phyloP scores from a whole-genome alignment of 148 eudicot genomes.

The Vaccinium darrowii region DNA sequence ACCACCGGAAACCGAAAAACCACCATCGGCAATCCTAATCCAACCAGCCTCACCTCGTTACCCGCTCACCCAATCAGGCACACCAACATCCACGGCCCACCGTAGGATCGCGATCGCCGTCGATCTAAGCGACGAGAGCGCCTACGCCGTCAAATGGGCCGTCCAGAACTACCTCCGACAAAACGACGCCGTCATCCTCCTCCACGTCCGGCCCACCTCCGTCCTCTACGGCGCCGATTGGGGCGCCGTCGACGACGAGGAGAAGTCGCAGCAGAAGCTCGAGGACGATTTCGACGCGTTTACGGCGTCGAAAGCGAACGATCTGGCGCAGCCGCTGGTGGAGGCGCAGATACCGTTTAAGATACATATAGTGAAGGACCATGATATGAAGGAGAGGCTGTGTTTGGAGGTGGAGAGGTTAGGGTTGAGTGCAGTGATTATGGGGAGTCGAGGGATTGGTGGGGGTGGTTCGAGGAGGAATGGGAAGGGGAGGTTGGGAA shows the following conservation, averaged over 20 bases:
- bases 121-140: conserved; percentile 65
- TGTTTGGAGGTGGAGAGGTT: conserved; percentile 69
- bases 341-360: conserved; percentile 50
- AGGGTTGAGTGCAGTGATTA: conserved; percentile 59
- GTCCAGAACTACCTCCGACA: conserved; percentile 69
- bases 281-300: conserved; percentile 57
- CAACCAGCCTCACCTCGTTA: conserved; percentile 50
- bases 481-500: conserved; percentile 41
- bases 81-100: conserved; percentile 29
- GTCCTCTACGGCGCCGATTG: conserved; percentile 74
- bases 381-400: conserved; percentile 69
- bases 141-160: conserved; percentile 60
- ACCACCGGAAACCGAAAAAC: conserved; percentile 19
- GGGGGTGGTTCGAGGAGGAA: conserved; percentile 38
- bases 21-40: conserved; percentile 33
- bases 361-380: conserved; percentile 62
- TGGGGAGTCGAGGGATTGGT: conserved; percentile 68
- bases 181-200: conserved; percentile 64
- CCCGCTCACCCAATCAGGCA: conserved; percentile 22
- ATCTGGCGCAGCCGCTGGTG: conserved; percentile 48
- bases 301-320: conserved; percentile 38
- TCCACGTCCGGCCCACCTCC: conserved; percentile 63
- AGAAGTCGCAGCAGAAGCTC: conserved; percentile 35
- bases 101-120: conserved; percentile 60
- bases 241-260: conserved; percentile 40